Evolutionary conservation across 192 early-diverging fungal species (phyloP).

Genomic region (Rhizophagus sp.): DNA sequence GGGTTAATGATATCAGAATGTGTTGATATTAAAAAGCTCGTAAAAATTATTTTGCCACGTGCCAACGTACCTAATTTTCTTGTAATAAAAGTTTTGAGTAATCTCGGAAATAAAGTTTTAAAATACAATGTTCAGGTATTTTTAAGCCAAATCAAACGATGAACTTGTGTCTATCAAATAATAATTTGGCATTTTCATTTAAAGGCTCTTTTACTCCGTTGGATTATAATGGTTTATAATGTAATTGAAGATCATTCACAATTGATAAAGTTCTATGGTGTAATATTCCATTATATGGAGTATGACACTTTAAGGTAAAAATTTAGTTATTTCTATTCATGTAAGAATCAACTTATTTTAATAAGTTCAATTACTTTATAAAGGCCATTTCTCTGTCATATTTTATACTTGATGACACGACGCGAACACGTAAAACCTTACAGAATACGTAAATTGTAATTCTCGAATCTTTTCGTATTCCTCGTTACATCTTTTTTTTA

Average conservation of each 20-base stretch:
- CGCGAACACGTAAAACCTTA: conserved; percentile 52
- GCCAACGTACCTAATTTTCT: conserved; percentile 36
- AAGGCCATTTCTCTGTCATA: conserved; percentile 48
- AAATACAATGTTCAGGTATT: conserved; percentile 36
- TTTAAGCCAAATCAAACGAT: background rate
- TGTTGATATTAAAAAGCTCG: conserved; percentile 33
- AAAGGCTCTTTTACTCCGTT: conserved; percentile 46
- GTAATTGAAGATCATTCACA: conserved; percentile 45
- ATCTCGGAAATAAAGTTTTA: conserved; percentile 31
- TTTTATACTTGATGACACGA: conserved; percentile 53
- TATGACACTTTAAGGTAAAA: conserved; percentile 47
- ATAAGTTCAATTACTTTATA: background rate
- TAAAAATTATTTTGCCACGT: conserved; percentile 44
- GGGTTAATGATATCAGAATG: conserved; percentile 31
- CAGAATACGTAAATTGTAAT: conserved; percentile 52
- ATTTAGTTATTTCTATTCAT: background rate
- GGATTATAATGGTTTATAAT: conserved; percentile 51
- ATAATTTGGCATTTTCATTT: background rate
- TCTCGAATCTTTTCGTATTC: background rate
- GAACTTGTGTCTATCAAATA: background rate
- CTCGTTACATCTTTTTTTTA: background rate
- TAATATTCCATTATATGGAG: conserved; percentile 52
- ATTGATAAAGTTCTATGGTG: conserved; percentile 48
- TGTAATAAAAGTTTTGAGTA: conserved; percentile 37
- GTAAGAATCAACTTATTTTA: background rate